These are phyloP conservation scores for Stenogyne calaminthoides DNA, from an alignment of 305 asterid genomes.

Conservation along the genomic window DNA sequence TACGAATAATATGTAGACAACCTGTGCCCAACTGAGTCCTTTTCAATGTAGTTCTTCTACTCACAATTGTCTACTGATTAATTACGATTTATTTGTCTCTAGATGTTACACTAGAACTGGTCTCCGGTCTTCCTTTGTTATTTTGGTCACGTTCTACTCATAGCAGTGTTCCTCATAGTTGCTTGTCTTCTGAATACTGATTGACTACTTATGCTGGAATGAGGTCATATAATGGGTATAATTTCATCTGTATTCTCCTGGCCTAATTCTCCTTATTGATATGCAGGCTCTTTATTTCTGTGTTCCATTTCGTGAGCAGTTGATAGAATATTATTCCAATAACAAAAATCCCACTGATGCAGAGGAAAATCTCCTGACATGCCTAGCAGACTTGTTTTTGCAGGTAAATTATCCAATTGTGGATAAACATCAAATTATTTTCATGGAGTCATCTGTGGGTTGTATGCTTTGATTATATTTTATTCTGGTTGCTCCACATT, in stretches of 20 bases:
- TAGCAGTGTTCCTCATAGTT: background rate
- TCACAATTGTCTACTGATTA: background rate
- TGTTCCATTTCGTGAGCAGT: conserved; percentile 91
- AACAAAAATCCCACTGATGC: conserved; percentile 71
- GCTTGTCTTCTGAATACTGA: background rate
- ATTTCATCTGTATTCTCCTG: conserved; percentile 8
- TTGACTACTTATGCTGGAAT: conserved; percentile 20
- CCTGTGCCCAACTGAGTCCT: background rate
- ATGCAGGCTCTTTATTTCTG: conserved; percentile 96
- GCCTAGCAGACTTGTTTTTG: conserved; percentile 86
- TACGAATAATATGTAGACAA: background rate
- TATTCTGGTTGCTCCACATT: background rate
- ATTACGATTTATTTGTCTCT: background rate
- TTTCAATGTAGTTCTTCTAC: background rate
- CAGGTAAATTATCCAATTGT: conserved; percentile 50
- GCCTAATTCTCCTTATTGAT: background rate
- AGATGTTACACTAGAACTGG: background rate
- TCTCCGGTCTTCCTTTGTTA: background rate
- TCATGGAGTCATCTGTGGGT: conserved; percentile 6
- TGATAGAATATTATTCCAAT: conserved; percentile 76
- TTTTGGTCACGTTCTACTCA: background rate
- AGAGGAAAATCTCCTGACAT: conserved; percentile 87
- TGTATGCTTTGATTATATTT: conserved; percentile 18
- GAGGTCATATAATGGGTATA: background rate
- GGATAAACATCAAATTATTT: conserved; percentile 6